Evolutionary conservation across 2,329 filamentous ascomycete species (phyloP).

Genomic region (Torrubiella hemipterigena): DNA sequence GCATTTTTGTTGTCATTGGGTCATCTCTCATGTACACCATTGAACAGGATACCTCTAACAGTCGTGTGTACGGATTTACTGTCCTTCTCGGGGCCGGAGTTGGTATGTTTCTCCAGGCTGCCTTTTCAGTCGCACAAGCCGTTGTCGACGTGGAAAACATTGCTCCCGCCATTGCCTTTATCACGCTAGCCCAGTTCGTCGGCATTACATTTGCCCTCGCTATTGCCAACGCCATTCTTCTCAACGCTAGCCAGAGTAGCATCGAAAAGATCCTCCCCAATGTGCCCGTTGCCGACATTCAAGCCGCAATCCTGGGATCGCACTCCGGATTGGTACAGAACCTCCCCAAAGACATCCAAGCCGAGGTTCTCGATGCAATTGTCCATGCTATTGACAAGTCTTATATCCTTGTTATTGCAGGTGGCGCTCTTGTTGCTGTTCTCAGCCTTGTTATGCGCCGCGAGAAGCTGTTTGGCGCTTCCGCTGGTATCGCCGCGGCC

Average conservation of each 20-base stretch:
- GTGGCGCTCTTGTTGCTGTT: too few relatives aligned
- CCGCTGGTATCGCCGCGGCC: too few relatives aligned
- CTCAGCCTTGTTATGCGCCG: too few relatives aligned
- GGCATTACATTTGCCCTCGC: conserved; percentile 19
- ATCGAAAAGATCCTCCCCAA: conserved; percentile 10
- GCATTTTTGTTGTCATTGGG: conserved; percentile 20
- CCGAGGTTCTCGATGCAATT: conserved; percentile 13
- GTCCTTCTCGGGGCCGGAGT: conserved; percentile 27
- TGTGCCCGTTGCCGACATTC: conserved; percentile 11
- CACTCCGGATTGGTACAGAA: conserved; percentile 5
- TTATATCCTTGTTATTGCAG: conserved; percentile 11
- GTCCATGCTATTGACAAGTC: conserved; percentile 10
- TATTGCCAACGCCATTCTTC: conserved; percentile 21
- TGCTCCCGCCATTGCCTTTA: conserved; percentile 19
- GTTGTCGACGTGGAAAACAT: conserved; percentile 16
- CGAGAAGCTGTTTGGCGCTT: too few relatives aligned
- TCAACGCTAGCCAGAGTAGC: conserved; percentile 12
- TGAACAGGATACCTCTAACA: conserved; percentile 2
- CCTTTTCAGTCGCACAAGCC: conserved; percentile 22
- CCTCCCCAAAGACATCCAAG: conserved; percentile 8
- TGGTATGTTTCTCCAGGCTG: conserved; percentile 20
- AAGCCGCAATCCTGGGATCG: conserved; percentile 12
- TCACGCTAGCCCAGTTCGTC: conserved; percentile 18
- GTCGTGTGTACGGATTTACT: conserved; percentile 19
- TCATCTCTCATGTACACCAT: conserved; percentile 13